Evolutionary conservation across 2,329 filamentous ascomycete species (phyloP).

Genomic region (Laburnicola sp.): DNA sequence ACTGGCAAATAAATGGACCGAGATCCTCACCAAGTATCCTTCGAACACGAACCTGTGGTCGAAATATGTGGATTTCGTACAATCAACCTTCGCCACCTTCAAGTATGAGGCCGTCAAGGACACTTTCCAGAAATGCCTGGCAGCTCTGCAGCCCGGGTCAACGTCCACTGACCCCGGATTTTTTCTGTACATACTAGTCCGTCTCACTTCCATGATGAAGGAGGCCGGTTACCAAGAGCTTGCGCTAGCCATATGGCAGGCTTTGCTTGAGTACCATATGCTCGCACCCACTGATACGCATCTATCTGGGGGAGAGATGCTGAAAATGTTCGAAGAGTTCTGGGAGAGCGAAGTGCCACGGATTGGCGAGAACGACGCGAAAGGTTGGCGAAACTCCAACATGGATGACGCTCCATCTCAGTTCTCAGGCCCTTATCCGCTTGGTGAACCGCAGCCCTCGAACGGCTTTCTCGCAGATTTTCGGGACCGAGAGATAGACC

Average conservation of each 20-base stretch:
- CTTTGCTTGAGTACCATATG: constrained; percentile 71
- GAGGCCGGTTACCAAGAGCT: constrained; percentile 79
- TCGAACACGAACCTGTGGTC: constrained; percentile 70
- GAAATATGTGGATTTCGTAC: constrained; percentile 69
- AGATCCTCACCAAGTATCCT: constrained; percentile 60
- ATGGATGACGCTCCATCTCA: constrained; percentile 18
- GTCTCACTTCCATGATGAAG: constrained; percentile 71
- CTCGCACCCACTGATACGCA: constrained; percentile 57
- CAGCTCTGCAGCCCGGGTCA: constrained; percentile 32
- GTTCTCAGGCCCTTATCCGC: constrained; percentile 1
- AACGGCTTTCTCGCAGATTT: constrained; percentile 30
- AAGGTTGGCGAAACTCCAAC: constrained; percentile 68
- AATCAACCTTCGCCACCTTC: constrained; percentile 69
- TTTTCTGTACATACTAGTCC: constrained; percentile 70
- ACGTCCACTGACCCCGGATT: constrained; percentile 8
- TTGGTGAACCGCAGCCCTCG: constrained; percentile 11
- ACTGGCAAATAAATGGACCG: constrained; percentile 66
- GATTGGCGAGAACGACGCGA: constrained; percentile 72
- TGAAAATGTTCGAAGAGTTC: constrained; percentile 64
- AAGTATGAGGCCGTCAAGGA: constrained; percentile 67
- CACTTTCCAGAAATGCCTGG: constrained; percentile 63
- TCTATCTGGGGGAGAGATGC: neutral
- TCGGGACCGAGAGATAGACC: constrained; percentile 57
- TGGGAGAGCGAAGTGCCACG: constrained; percentile 85
- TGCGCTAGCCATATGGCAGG: constrained; percentile 81